phyloP scores from a whole-genome alignment of 1,139 yeast species.

The Tardiomyces depauwii region DNA sequence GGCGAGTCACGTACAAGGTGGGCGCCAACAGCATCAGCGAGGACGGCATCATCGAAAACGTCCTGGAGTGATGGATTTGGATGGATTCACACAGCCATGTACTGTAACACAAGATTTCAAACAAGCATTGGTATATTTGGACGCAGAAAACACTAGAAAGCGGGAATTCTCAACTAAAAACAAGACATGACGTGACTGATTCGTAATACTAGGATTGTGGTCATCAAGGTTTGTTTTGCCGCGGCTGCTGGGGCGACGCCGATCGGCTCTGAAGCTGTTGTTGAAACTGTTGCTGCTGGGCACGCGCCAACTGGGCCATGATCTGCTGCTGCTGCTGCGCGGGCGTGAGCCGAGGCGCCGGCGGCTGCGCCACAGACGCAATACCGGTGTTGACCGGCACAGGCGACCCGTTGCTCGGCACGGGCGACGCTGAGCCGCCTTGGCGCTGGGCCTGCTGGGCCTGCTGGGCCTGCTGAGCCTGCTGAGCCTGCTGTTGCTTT shows the following conservation, averaged over 20 bases:
- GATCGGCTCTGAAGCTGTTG: slow-evolving; percentile 8
- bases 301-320: slow-evolving; percentile 11
- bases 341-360: slow-evolving; percentile 11
- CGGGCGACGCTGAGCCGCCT: slow-evolving; percentile 7
- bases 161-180: too few relatives aligned
- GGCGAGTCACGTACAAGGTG: slow-evolving; percentile 49
- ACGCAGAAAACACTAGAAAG: too few relatives aligned
- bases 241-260: too few relatives aligned
- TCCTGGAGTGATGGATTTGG: too few relatives aligned
- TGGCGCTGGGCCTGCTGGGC: slow-evolving; percentile 13
- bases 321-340: slow-evolving; percentile 17
- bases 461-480: slow-evolving; percentile 9
- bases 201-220: too few relatives aligned
- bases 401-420: slow-evolving; percentile 2
- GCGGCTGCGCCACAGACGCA: slow-evolving; percentile 6
- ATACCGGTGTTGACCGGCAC: slow-evolving; percentile 5
- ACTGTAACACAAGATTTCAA: too few relatives aligned
- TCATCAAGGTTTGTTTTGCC: too few relatives aligned
- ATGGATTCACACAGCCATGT: too few relatives aligned
- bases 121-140: too few relatives aligned
- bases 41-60: too few relatives aligned
- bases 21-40: too few relatives aligned
- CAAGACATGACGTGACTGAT: too few relatives aligned
- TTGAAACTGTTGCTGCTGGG: slow-evolving; percentile 7
- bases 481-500: slow-evolving; percentile 16